Evolutionary conservation across 257 asterid species (phyloP).

Genomic region (Solanum virginianum): DNA sequence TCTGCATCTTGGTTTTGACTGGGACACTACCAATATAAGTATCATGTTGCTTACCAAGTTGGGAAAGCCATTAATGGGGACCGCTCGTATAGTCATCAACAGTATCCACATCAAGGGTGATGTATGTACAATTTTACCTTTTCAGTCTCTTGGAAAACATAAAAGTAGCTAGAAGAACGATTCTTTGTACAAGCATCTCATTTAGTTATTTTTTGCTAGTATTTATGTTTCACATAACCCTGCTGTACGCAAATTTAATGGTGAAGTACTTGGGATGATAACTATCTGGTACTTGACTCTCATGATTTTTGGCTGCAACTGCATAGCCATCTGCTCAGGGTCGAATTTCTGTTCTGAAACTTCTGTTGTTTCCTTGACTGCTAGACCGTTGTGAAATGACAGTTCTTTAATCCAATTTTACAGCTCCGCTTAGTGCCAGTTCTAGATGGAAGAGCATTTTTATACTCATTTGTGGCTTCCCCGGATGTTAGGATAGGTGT

Average conservation of each 20-base stretch:
- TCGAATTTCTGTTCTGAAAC: background rate
- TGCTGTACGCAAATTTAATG: background rate
- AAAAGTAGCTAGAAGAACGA: background rate
- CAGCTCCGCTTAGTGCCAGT: slow-evolving; percentile 83
- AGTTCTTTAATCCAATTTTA: slow-evolving; percentile 2
- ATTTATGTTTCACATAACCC: background rate
- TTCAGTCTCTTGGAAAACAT: background rate
- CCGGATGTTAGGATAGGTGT: slow-evolving; percentile 93
- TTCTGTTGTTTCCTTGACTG: background rate
- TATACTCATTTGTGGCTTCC: slow-evolving; percentile 66
- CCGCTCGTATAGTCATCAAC: slow-evolving; percentile 83
- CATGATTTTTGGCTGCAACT: background rate
- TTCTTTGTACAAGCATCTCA: background rate
- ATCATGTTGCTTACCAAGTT: slow-evolving; percentile 79
- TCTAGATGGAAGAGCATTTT: slow-evolving; percentile 80
- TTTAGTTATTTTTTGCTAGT: background rate
- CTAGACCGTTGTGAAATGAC: background rate
- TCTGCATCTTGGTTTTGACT: slow-evolving; percentile 76
- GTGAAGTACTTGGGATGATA: background rate
- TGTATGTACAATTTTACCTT: slow-evolving; percentile 38
- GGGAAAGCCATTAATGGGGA: slow-evolving; percentile 84
- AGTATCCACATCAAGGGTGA: slow-evolving; percentile 94
- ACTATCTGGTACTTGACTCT: background rate
- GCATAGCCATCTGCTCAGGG: background rate
- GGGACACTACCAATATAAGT: slow-evolving; percentile 76